phyloP scores from a whole-genome alignment of 2,329 filamentous ascomycete species.

The Phyllosticta capitalensis region DNA sequence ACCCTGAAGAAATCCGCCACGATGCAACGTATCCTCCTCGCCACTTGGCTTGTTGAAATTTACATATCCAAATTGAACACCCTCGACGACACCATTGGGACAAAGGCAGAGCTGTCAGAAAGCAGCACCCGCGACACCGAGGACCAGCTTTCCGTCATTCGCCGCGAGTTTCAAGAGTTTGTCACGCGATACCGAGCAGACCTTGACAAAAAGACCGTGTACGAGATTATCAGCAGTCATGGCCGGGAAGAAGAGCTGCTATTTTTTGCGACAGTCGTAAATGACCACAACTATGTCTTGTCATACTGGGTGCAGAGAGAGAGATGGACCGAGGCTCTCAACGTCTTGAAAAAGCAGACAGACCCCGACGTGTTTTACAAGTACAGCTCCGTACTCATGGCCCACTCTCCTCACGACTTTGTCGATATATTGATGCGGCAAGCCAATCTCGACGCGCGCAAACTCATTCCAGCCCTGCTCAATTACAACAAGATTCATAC shows the following conservation, averaged over 20 bases:
- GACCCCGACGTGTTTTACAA: constrained; percentile 91
- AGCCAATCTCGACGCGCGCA: constrained; percentile 70
- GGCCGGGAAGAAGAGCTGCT: constrained; percentile 87
- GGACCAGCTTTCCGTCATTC: constrained; percentile 60
- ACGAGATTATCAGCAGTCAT: constrained; percentile 93
- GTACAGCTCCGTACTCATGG: constrained; percentile 95
- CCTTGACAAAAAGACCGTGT: constrained; percentile 82
- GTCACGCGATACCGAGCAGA: constrained; percentile 75
- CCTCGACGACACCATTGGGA: constrained; percentile 87
- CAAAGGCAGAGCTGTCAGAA: constrained; percentile 71
- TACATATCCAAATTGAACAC: constrained; percentile 97
- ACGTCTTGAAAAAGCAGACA: constrained; percentile 85
- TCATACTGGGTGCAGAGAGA: constrained; percentile 97
- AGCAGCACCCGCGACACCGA: constrained; percentile 61
- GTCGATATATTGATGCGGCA: constrained; percentile 97
- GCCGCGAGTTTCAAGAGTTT: constrained; percentile 81
- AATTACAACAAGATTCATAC: constrained; percentile 79
- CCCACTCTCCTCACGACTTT: constrained; percentile 70
- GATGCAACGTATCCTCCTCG: constrained; percentile 94
- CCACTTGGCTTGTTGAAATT: constrained; percentile 88
- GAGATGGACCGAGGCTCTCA: constrained; percentile 77
- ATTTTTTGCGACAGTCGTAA: constrained; percentile 77
- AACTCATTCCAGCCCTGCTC: constrained; percentile 83
- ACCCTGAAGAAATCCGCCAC: constrained; percentile 70
- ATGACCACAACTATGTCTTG: constrained; percentile 90